A percentile compares a stretch with the other conserved stretches of the same genome.
Evolutionary conservation across 2,329 filamentous ascomycete genomes (phyloP).

Genomic region (Aspergillus amoenus): DNA sequence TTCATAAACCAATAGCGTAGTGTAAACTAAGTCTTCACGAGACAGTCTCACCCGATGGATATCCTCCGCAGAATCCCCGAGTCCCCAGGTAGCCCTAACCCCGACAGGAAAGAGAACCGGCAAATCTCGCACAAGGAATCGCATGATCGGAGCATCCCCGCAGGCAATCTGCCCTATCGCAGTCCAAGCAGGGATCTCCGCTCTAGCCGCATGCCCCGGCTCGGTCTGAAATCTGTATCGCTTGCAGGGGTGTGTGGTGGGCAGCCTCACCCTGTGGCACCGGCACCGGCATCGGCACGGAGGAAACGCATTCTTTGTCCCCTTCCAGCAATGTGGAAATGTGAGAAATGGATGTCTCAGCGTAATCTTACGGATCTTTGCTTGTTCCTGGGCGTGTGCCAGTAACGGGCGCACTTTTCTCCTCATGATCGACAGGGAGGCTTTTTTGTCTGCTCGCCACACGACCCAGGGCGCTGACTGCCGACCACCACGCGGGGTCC

Average conservation of each 20-base stretch:
- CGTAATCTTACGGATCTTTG: not conserved
- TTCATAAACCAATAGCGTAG: too few species aligned
- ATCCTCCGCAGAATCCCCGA: too few species aligned
- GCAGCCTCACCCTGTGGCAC: too few species aligned
- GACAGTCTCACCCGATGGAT: too few species aligned
- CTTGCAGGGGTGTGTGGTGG: not conserved
- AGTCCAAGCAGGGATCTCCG: not conserved
- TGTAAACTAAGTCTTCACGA: too few species aligned
- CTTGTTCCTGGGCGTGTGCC: too few species aligned
- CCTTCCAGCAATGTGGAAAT: not conserved
- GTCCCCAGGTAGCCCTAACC: too few species aligned
- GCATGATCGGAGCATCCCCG: not conserved
- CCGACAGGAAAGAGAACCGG: too few species aligned
- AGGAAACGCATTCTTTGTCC: not conserved
- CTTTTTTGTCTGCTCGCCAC: not conserved
- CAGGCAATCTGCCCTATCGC: not conserved
- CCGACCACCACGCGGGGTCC: not conserved
- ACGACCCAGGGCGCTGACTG: not conserved
- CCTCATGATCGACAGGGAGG: conserved; percentile 2
- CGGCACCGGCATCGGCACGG: too few species aligned
- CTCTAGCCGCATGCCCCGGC: not conserved
- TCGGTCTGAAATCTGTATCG: not conserved
- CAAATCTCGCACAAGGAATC: too few species aligned
- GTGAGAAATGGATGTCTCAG: not conserved
- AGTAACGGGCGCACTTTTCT: not conserved